A percentile compares a stretch with the other conserved stretches of the same genome.
Evolutionary conservation across 306 rosid species (phyloP).

Genomic region (Corylus avellana): DNA sequence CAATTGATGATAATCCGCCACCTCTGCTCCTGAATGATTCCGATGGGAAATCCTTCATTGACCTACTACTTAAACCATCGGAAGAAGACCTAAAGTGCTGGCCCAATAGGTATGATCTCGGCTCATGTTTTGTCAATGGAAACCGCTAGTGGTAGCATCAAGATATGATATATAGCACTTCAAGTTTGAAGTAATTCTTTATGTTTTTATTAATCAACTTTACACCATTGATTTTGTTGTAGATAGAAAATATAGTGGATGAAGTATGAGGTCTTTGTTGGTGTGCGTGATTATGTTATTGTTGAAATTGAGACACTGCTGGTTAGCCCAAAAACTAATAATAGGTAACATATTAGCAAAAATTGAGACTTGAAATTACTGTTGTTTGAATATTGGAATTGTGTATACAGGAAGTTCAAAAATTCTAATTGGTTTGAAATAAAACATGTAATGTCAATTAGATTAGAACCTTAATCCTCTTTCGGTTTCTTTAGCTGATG

Average conservation of each 20-base stretch:
- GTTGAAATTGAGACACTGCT: neutral
- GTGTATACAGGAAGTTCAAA: neutral
- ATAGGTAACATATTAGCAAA: neutral
- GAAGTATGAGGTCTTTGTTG: neutral
- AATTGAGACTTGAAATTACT: neutral
- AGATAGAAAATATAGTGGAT: neutral
- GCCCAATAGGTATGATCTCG: constrained; percentile 58
- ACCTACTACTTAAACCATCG: constrained; percentile 72
- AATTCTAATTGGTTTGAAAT: neutral
- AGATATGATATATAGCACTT: neutral
- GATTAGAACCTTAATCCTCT: neutral
- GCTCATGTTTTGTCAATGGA: neutral
- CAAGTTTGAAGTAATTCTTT: neutral
- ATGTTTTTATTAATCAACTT: neutral
- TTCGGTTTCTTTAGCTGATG: neutral
- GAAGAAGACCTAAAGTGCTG: constrained; percentile 82
- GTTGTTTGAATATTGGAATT: neutral
- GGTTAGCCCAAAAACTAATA: neutral
- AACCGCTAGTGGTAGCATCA: neutral
- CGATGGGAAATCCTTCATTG: constrained; percentile 58
- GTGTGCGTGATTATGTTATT: neutral
- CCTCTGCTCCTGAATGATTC: constrained; percentile 54
- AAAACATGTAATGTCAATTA: neutral
- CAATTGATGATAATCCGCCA: constrained; percentile 70
- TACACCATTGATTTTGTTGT: neutral